A percentile compares a stretch with the other conserved stretches of the same genome.
Conservation (phyloP, 345 rosid species). For the Theobroma cacao region DNA sequence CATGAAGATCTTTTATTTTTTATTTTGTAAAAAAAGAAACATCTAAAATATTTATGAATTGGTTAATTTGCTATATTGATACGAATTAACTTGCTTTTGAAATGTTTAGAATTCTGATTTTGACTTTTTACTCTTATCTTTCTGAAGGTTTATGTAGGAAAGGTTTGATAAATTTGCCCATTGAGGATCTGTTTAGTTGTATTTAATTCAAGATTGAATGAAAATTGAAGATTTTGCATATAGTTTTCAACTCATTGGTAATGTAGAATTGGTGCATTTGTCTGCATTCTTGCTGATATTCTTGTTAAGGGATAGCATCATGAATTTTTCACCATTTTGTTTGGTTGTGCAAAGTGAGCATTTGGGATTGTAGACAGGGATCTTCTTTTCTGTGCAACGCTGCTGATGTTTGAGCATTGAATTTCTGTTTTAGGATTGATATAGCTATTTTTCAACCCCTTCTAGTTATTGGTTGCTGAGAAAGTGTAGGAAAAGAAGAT, state of each 20-base stretch:
- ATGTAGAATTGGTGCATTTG: neutral
- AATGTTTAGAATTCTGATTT: neutral
- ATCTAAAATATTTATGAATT: neutral
- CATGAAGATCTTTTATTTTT: neutral
- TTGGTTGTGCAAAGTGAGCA: neutral
- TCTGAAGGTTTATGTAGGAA: neutral
- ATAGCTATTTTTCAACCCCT: neutral
- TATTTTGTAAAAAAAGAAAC: no score
- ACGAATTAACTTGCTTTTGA: neutral
- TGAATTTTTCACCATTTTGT: neutral
- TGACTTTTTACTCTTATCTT: neutral
- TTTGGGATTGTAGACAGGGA: neutral
- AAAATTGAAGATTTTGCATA: neutral
- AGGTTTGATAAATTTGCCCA: neutral
- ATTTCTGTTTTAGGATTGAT: neutral
- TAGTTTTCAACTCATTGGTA: neutral
- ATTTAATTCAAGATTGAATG: neutral
- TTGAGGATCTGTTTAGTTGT: neutral
- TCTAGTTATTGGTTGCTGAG: slow-evolving; percentile 15
- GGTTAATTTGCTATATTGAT: neutral
- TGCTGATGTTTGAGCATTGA: neutral
- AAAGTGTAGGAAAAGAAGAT: slow-evolving; percentile 9
- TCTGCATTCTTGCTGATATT: neutral
- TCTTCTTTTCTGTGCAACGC: neutral
- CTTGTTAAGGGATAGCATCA: neutral